A percentile compares a stretch with the other conserved stretches of the same genome.
phyloP scores from a whole-genome alignment of 2,329 filamentous ascomycete genomes.

The Fusarium tjaetaba region DNA sequence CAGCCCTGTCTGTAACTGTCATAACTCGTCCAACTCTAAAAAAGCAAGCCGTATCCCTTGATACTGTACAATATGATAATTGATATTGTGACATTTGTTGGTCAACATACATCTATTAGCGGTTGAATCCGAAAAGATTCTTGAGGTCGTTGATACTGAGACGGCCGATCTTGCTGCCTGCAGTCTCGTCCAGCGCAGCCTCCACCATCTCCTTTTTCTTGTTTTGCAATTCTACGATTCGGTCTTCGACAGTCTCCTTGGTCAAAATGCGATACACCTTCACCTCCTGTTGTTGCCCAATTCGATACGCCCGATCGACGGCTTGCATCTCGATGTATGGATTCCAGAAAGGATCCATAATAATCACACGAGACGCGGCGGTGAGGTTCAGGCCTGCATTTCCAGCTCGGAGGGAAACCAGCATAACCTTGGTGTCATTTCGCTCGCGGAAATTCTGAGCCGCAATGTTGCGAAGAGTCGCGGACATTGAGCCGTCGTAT shows the following conservation, averaged over 20 bases:
- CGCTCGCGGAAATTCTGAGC: slow-evolving; percentile 74
- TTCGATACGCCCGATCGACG: slow-evolving; percentile 87
- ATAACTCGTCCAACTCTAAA: slow-evolving; percentile 10
- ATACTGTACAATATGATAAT: background rate
- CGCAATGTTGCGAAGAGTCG: slow-evolving; percentile 72
- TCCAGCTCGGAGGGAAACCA: slow-evolving; percentile 84
- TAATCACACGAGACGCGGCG: slow-evolving; percentile 84
- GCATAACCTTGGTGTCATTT: slow-evolving; percentile 74
- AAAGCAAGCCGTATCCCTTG: background rate
- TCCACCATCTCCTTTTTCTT: slow-evolving; percentile 81
- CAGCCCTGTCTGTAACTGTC: background rate
- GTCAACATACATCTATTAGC: background rate
- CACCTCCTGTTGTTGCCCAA: slow-evolving; percentile 80
- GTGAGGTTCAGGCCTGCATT: slow-evolving; percentile 88
- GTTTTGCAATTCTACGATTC: slow-evolving; percentile 82
- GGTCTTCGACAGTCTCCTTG: slow-evolving; percentile 83
- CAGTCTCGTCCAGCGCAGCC: slow-evolving; percentile 80
- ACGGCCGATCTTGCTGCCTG: slow-evolving; percentile 71
- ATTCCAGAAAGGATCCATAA: slow-evolving; percentile 95
- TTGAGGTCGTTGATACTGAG: slow-evolving; percentile 74
- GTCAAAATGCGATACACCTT: slow-evolving; percentile 84
- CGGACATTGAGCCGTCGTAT: slow-evolving; percentile 84
- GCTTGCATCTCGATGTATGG: slow-evolving; percentile 93
- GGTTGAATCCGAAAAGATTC: slow-evolving; percentile 66
- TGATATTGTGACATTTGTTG: background rate